phyloP scores from a whole-genome alignment of 2,329 filamentous ascomycete genomes.

The Arthrinium puccinioides region DNA sequence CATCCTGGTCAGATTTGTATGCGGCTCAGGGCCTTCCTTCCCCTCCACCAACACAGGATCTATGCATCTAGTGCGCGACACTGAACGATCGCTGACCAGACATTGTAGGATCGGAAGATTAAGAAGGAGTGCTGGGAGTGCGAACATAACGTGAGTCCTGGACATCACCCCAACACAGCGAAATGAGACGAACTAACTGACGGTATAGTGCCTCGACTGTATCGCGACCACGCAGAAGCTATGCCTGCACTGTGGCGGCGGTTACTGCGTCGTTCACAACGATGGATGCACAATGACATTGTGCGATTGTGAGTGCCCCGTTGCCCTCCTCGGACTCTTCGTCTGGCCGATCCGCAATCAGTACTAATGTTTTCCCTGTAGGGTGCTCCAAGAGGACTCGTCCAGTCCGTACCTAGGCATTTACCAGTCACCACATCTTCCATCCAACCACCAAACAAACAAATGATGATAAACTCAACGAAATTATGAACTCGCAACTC shows the following conservation, averaged over 20 bases:
- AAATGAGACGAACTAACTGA: slow-evolving; percentile 4
- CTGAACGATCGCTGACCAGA: slow-evolving; percentile 7
- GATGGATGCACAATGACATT: slow-evolving; percentile 66
- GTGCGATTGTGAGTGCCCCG: slow-evolving; percentile 36
- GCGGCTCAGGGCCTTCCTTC: slow-evolving; percentile 8
- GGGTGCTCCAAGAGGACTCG: no score
- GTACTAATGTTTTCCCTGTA: no score
- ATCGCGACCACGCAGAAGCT: slow-evolving; percentile 62
- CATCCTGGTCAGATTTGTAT: slow-evolving; percentile 22
- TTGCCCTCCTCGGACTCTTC: no score
- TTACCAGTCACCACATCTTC: no score
- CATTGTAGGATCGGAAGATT: slow-evolving; percentile 48
- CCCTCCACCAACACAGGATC: not conserved
- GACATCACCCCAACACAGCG: no score
- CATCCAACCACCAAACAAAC: no score
- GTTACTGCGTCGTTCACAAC: slow-evolving; percentile 79
- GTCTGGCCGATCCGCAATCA: no score
- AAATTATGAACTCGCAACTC: no score
- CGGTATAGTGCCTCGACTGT: slow-evolving; percentile 63
- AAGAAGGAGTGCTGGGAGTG: slow-evolving; percentile 75
- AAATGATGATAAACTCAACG: no score
- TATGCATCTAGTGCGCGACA: slow-evolving; percentile 3
- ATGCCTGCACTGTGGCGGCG: slow-evolving; percentile 67
- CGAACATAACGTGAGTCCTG: slow-evolving; percentile 60
- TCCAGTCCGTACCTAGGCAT: no score